Evolutionary conservation across 495 filamentous ascomycete genomes (phyloP).

Genomic region (Xylaria bambusicola): DNA sequence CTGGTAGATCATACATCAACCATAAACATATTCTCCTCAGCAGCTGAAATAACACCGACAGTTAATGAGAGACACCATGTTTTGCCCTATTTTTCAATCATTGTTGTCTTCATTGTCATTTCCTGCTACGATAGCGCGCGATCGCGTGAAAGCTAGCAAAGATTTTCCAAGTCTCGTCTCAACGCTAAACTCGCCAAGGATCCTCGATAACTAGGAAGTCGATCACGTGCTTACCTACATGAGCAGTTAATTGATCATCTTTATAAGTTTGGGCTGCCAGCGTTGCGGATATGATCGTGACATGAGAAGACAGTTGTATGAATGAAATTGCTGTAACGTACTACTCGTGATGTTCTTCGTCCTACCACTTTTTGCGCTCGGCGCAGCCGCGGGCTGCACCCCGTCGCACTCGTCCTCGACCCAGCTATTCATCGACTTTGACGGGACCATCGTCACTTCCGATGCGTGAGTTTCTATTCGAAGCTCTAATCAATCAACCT

Average conservation of each 20-base stretch:
- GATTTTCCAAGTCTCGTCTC: background rate
- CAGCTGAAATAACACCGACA: no score
- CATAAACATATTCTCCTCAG: no score
- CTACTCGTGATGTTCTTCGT: background rate
- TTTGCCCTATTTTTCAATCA: no score
- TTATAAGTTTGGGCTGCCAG: no score
- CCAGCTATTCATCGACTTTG: slow-evolving; percentile 14
- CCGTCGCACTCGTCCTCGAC: background rate
- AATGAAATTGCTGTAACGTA: background rate
- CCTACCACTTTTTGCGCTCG: slow-evolving; percentile 1
- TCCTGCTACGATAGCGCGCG: background rate
- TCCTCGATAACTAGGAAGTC: background rate
- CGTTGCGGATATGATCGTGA: no score
- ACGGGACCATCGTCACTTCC: slow-evolving; percentile 12
- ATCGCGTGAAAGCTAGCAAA: background rate
- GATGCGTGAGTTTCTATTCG: background rate
- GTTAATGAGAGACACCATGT: no score
- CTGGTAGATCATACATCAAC: no score
- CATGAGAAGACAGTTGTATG: background rate
- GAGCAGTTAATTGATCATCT: no score
- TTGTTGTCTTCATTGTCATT: no score
- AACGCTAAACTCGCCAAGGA: slow-evolving; percentile 7
- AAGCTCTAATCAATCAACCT: no score
- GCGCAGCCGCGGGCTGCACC: background rate
- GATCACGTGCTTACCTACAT: background rate